These are phyloP conservation scores for Ceratocystis diversiconidia DNA, from an alignment of 2,329 filamentous ascomycete species.

Conservation along the genomic window DNA sequence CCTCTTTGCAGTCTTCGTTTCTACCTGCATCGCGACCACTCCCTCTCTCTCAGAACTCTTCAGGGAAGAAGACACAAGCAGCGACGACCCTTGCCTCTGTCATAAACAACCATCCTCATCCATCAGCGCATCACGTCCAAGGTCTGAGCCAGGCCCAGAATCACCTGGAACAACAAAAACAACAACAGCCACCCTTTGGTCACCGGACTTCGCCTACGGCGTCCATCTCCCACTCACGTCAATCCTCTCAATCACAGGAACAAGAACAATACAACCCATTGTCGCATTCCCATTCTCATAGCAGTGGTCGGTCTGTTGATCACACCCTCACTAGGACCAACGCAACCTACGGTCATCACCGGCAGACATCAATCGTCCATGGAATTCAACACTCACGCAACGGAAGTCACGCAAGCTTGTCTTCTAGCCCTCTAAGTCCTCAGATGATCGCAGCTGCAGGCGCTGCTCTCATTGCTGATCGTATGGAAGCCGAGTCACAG, in stretches of 20 bases:
- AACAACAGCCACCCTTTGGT: background rate
- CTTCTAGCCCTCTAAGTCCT: slow-evolving; percentile 73
- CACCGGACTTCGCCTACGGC: slow-evolving; percentile 22
- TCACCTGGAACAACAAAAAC: background rate
- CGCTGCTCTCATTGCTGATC: slow-evolving; percentile 38
- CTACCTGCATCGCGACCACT: background rate
- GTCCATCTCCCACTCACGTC: slow-evolving; percentile 38
- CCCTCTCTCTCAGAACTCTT: slow-evolving; percentile 1
- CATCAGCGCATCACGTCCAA: slow-evolving; percentile 2
- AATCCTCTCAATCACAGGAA: slow-evolving; percentile 33
- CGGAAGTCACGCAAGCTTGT: slow-evolving; percentile 68
- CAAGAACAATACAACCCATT: slow-evolving; percentile 34
- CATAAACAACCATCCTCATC: background rate
- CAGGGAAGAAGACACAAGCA: background rate
- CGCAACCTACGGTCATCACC: slow-evolving; percentile 65
- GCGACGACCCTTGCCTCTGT: background rate
- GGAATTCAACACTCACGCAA: slow-evolving; percentile 86
- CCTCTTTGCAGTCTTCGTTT: slow-evolving; percentile 8
- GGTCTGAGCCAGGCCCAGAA: slow-evolving; percentile 2
- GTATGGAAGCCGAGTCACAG: slow-evolving; percentile 36
- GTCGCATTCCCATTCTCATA: slow-evolving; percentile 22
- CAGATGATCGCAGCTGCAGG: slow-evolving; percentile 65
- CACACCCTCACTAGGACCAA: slow-evolving; percentile 34
- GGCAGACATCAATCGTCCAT: slow-evolving; percentile 94
- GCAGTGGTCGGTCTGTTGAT: slow-evolving; percentile 29